These are phyloP conservation scores for Spergularia bocconei DNA, from an alignment of 148 eudicot genomes.

Conservation along the genomic window DNA sequence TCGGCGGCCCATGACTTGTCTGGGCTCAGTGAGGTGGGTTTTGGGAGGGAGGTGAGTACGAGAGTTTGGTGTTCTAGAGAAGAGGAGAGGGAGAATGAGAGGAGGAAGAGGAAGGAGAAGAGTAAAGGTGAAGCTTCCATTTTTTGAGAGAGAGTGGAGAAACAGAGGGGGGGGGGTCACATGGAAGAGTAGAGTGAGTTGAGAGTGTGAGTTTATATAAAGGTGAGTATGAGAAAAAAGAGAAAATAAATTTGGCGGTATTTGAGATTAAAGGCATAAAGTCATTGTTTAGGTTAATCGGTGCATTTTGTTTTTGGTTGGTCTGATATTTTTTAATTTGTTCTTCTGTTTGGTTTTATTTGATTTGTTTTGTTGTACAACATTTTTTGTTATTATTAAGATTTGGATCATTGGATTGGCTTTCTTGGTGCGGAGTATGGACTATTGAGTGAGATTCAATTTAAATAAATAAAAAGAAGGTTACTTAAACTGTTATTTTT, in stretches of 20 bases:
- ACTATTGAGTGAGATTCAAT: too few relatives aligned
- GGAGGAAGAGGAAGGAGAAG: constrained; percentile 24
- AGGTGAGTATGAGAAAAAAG: neutral
- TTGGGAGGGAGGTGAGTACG: constrained; percentile 43
- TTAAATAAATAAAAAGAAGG: too few relatives aligned
- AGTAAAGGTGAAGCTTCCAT: constrained; percentile 27
- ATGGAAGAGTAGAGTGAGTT: constrained; percentile 16
- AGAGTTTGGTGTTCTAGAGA: constrained; percentile 44
- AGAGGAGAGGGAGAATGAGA: constrained; percentile 15
- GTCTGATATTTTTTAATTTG: neutral
- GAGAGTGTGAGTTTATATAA: constrained; percentile 20
- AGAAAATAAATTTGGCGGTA: constrained; percentile 17
- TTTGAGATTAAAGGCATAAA: constrained; percentile 2
- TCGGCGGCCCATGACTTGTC: neutral
- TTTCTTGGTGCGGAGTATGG: too few relatives aligned
- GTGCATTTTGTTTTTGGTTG: constrained; percentile 17
- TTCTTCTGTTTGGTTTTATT: neutral
- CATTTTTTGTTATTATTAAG: too few relatives aligned
- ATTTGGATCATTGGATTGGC: too few relatives aligned
- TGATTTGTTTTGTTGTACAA: neutral
- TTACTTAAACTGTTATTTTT: too few relatives aligned
- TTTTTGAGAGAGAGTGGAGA: neutral
- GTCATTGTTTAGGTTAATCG: constrained; percentile 4
- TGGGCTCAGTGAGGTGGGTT: constrained; percentile 18
- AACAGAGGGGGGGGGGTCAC: constrained; percentile 1